These are phyloP conservation scores for Phytophthora multivora DNA, from an alignment of 352 stramenopile genomes.

Conservation along the genomic window DNA sequence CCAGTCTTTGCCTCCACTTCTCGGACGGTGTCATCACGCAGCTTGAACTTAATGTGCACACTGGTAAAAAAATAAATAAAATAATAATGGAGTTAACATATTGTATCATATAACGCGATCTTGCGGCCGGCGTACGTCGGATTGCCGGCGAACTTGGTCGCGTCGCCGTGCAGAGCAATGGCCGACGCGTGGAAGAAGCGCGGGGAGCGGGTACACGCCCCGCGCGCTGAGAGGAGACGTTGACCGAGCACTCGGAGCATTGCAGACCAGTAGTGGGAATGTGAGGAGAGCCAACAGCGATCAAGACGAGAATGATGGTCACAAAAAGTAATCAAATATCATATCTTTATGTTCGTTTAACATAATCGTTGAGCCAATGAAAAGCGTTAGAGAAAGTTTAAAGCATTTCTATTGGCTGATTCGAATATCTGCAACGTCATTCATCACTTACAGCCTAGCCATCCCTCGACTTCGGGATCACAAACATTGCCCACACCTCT, in stretches of 20 bases:
- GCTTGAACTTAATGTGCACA: conserved; percentile 80
- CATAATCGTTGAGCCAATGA: conserved; percentile 12
- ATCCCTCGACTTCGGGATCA: conserved; percentile 38
- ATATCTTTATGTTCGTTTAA: conserved; percentile 5
- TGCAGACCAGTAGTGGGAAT: background rate
- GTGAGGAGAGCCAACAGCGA: background rate
- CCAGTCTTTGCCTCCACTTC: conserved; percentile 74
- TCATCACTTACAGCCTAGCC: conserved; percentile 31
- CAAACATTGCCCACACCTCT: conserved; percentile 30
- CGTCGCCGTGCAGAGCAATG: conserved; percentile 52
- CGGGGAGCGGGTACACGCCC: background rate
- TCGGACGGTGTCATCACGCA: conserved; percentile 62
- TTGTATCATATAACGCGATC: conserved; percentile 5
- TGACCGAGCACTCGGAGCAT: conserved; percentile 43
- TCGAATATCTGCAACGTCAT: conserved; percentile 10
- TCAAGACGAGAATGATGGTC: background rate
- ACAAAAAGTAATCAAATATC: background rate
- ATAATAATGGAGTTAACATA: background rate
- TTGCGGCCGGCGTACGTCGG: conserved; percentile 47
- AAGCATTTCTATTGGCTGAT: background rate
- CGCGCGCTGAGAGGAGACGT: conserved; percentile 21
- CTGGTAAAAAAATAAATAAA: conserved; percentile 24
- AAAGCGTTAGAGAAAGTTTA: background rate
- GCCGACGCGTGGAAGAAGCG: conserved; percentile 54
- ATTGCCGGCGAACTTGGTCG: conserved; percentile 64